Conservation (phyloP, 2,329 filamentous ascomycete genomes). For the Monilinia vaccinii-corymbosi region DNA sequence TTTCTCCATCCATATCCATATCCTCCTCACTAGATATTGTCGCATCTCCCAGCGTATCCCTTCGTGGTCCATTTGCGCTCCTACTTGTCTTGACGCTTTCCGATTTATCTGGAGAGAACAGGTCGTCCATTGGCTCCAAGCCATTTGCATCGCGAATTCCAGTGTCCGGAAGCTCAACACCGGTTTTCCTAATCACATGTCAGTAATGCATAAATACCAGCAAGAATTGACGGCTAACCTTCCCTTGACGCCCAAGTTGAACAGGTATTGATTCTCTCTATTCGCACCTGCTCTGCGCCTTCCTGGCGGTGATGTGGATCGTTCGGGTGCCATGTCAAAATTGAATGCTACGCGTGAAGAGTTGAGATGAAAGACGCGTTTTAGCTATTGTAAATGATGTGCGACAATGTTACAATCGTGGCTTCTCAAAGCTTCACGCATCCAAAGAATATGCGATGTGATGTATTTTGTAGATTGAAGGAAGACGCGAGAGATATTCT, state of each 20-base stretch:
- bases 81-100: conserved; percentile 10
- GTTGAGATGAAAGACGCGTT: neutral
- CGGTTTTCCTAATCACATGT: conserved; percentile 64
- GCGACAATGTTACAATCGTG: neutral
- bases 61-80: conserved; percentile 11
- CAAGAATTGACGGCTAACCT: conserved; percentile 32
- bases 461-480: neutral
- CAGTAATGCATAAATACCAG: neutral
- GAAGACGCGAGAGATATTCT: neutral
- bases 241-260: conserved; percentile 41
- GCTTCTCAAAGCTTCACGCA: neutral
- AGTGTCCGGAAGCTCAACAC: conserved; percentile 67
- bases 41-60: conserved; percentile 28
- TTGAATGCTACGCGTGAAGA: neutral
- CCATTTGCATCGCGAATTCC: conserved; percentile 84
- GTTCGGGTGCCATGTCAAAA: conserved; percentile 8
- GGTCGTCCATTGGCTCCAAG: conserved; percentile 75
- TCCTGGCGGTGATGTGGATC: conserved; percentile 10
- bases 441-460: neutral
- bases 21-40: conserved; percentile 45
- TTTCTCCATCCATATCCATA: conserved; percentile 52
- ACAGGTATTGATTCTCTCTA: conserved; percentile 37
- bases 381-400: neutral
- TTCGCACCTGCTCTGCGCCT: conserved; percentile 25
- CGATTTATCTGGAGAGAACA: conserved; percentile 73